These are phyloP conservation scores for Gossypium trilobum DNA, from an alignment of 441 rosid species.

Conservation along the genomic window DNA sequence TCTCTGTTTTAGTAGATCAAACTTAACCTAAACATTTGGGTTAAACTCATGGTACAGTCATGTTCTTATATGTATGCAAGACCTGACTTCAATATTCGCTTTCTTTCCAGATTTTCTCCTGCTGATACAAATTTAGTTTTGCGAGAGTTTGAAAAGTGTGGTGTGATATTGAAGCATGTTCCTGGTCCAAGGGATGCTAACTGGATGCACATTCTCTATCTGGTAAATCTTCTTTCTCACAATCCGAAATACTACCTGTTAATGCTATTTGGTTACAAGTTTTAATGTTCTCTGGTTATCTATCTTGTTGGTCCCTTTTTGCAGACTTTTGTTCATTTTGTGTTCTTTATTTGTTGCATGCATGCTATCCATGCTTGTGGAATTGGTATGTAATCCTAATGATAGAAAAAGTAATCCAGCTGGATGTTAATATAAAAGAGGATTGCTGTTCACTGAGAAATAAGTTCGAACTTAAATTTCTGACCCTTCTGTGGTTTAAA, in stretches of 20 bases:
- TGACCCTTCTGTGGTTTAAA: not conserved
- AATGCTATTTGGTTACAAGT: not conserved
- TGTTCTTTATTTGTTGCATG: slow-evolving; percentile 9
- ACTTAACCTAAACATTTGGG: not conserved
- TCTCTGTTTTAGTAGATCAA: not conserved
- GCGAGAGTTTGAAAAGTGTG: slow-evolving; percentile 88
- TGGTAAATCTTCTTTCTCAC: slow-evolving; percentile 36
- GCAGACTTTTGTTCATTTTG: not conserved
- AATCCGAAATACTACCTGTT: not conserved
- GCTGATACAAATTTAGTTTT: slow-evolving; percentile 81
- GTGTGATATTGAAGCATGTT: slow-evolving; percentile 79
- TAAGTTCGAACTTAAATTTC: not conserved
- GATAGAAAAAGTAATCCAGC: not conserved
- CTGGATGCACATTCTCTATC: slow-evolving; percentile 93
- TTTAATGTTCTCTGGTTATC: not conserved
- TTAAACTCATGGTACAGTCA: not conserved
- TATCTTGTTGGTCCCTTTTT: not conserved
- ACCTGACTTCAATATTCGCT: not conserved
- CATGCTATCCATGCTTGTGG: not conserved
- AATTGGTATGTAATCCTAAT: not conserved
- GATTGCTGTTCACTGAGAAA: not conserved
- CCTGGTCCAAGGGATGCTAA: slow-evolving; percentile 91
- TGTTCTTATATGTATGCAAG: not conserved
- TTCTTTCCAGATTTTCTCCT: slow-evolving; percentile 59
- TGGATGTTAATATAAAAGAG: not conserved